Percentiles rank a stretch among this genome's conserved stretches.
Conservation (phyloP, 176 grass and related monocot genomes). For the Typha latifolia region DNA sequence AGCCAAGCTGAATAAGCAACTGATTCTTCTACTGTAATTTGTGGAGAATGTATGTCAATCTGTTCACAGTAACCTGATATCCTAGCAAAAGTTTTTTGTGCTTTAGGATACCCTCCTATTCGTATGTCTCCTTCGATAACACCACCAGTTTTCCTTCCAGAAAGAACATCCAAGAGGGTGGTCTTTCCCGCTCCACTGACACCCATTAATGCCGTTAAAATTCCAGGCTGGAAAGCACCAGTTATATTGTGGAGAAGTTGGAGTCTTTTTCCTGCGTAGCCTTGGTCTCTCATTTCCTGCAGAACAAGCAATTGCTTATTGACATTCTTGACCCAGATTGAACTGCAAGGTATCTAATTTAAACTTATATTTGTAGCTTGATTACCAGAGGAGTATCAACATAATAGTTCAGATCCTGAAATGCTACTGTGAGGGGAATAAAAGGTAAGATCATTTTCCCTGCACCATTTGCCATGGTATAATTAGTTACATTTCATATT, state of each 20-base stretch:
- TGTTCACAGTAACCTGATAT: background rate
- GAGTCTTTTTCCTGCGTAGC: background rate
- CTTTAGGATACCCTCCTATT: background rate
- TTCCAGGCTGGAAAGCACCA: background rate
- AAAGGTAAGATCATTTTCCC: slow-evolving; percentile 75
- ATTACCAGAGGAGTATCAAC: slow-evolving; percentile 62
- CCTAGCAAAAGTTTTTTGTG: background rate
- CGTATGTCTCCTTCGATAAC: background rate
- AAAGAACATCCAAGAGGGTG: background rate
- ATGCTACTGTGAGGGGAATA: slow-evolving; percentile 63
- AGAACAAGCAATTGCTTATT: background rate
- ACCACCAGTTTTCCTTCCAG: background rate
- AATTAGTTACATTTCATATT: background rate
- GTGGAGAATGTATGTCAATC: background rate
- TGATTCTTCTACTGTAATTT: background rate
- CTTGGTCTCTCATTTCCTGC: slow-evolving; percentile 1
- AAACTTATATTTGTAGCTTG: too few species aligned
- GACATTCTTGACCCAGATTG: background rate
- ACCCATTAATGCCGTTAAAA: background rate
- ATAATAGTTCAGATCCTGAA: slow-evolving; percentile 75
- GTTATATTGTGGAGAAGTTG: background rate
- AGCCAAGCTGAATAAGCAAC: background rate
- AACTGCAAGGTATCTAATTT: background rate
- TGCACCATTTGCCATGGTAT: slow-evolving; percentile 13
- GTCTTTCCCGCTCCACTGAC: slow-evolving; percentile 1